Evolutionary conservation across 2,329 filamentous ascomycete species (phyloP).

Genomic region (Penicillium sp.): DNA sequence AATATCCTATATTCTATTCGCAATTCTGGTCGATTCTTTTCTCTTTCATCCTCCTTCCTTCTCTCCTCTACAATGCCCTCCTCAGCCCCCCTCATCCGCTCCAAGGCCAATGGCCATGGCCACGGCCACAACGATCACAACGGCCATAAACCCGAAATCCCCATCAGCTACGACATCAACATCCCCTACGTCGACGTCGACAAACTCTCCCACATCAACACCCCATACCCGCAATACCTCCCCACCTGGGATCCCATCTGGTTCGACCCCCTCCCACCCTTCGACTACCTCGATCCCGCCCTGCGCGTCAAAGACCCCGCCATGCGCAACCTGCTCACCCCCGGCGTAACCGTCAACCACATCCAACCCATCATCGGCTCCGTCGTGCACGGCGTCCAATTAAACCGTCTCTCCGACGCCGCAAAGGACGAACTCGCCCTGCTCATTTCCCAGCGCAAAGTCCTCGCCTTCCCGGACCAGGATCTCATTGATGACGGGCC

Average conservation of each 20-base stretch:
- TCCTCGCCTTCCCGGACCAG: constrained; percentile 59
- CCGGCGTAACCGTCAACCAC: constrained; percentile 42
- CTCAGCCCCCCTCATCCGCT: constrained; percentile 40
- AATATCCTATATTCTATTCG: not conserved
- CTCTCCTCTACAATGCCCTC: constrained; percentile 38
- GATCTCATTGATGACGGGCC: constrained; percentile 56
- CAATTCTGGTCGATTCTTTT: not conserved
- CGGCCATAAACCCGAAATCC: constrained; percentile 38
- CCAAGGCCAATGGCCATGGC: constrained; percentile 35
- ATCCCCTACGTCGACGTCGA: constrained; percentile 55
- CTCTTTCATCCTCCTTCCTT: not conserved
- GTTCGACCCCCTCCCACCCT: constrained; percentile 53
- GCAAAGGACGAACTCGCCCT: constrained; percentile 62
- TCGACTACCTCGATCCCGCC: constrained; percentile 55
- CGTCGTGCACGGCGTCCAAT: constrained; percentile 53
- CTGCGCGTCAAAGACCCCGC: constrained; percentile 50
- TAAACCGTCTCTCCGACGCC: constrained; percentile 54
- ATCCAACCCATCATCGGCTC: constrained; percentile 53
- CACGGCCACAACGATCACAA: constrained; percentile 19
- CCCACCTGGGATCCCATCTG: constrained; percentile 56
- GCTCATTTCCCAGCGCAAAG: constrained; percentile 71
- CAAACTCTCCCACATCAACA: constrained; percentile 45
- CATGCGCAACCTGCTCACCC: constrained; percentile 45
- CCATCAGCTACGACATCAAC: constrained; percentile 56
- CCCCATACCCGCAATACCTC: constrained; percentile 54